A percentile compares a stretch with the other conserved stretches of the same genome.
These are phyloP conservation scores for Pulveroboletus sp. DNA, from an alignment of 768 basidiomycete genomes.

Conservation along the genomic window DNA sequence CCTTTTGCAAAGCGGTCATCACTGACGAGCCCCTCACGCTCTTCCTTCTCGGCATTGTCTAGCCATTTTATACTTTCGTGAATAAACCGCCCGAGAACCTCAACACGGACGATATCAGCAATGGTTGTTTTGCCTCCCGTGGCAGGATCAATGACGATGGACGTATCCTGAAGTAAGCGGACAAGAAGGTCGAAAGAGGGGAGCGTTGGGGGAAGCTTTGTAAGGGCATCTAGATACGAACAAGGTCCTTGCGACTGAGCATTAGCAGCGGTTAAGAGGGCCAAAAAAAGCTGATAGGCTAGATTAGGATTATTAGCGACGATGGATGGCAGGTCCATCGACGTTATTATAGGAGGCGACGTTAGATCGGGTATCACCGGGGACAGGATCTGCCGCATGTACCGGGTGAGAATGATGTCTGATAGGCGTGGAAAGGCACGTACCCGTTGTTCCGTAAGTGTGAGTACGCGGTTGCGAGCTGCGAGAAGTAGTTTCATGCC, in stretches of 20 bases:
- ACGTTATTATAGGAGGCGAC: conserved; percentile 54
- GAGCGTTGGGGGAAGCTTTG: conserved; percentile 66
- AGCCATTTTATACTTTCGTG: conserved; percentile 70
- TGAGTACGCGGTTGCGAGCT: conserved; percentile 70
- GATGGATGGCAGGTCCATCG: conserved; percentile 64
- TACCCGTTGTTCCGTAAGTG: conserved; percentile 74
- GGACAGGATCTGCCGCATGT: conserved; percentile 42
- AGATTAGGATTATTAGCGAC: conserved; percentile 67
- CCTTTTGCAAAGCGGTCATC: conserved; percentile 75
- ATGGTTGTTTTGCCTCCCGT: conserved; percentile 54
- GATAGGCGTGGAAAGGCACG: neutral
- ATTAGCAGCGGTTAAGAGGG: conserved; percentile 46
- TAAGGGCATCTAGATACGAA: conserved; percentile 61
- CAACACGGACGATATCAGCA: conserved; percentile 60
- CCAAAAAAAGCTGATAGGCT: conserved; percentile 64
- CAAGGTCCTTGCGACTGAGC: conserved; percentile 32
- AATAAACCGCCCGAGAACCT: conserved; percentile 69
- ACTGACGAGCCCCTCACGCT: conserved; percentile 62
- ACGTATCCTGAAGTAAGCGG: conserved; percentile 62
- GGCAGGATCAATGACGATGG: conserved; percentile 38
- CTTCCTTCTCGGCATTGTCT: conserved; percentile 66
- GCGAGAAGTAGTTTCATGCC: conserved; percentile 67
- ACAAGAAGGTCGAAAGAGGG: conserved; percentile 74
- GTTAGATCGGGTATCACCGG: conserved; percentile 47
- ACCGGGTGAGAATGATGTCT: neutral